These are phyloP conservation scores for Vigna trinervia DNA, from an alignment of 306 rosid genomes.

Conservation along the genomic window DNA sequence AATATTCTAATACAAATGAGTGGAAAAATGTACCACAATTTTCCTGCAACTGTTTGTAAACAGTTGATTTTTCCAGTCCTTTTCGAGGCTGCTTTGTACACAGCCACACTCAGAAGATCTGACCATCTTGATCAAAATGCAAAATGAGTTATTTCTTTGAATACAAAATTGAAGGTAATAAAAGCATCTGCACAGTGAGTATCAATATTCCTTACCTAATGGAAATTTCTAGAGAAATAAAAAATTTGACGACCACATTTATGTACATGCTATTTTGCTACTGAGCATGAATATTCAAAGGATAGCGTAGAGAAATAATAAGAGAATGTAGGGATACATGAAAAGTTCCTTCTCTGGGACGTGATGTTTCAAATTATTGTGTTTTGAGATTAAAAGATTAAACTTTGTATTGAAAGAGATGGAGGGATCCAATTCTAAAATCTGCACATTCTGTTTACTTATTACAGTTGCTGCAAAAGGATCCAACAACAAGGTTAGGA, in stretches of 20 bases:
- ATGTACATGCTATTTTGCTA: neutral
- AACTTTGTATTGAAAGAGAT: neutral
- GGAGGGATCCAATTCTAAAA: slow-evolving; percentile 8
- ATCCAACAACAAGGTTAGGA: slow-evolving; percentile 79
- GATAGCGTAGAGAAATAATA: neutral
- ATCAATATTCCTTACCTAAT: neutral
- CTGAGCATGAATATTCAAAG: neutral
- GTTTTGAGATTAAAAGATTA: slow-evolving; percentile 4
- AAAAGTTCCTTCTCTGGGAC: slow-evolving; percentile 8
- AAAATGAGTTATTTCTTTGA: neutral
- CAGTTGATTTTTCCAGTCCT: neutral
- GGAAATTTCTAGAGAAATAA: neutral
- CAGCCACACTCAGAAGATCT: neutral
- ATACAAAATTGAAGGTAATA: slow-evolving; percentile 4
- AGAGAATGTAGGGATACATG: neutral
- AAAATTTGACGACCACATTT: neutral
- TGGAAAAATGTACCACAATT: neutral
- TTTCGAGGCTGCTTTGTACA: neutral
- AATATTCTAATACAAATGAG: neutral
- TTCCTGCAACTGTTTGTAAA: too few relatives aligned
- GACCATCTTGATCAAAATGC: neutral
- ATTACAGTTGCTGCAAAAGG: slow-evolving; percentile 86
- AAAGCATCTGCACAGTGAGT: neutral
- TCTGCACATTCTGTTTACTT: slow-evolving; percentile 34
- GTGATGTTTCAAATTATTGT: neutral